Base-by-base conservation (phyloP, 371 early-diverging fungal species). In the Syncephalastrum monosporum region DNA sequence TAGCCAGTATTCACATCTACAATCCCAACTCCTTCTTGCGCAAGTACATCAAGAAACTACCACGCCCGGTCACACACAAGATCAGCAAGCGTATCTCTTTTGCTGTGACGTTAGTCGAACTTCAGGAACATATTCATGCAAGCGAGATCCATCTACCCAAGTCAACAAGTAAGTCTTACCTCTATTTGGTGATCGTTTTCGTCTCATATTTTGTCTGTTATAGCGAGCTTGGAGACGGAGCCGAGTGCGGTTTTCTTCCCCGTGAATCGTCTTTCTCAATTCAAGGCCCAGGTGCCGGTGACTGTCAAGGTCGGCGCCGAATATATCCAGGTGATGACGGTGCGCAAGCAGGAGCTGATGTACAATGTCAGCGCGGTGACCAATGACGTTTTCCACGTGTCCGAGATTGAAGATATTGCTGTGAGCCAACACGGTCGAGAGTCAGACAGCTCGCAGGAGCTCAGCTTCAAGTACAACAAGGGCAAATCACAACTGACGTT, bases 381-480 rank as follows among this genome's bases (percentile, higher is more conserved):
- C 53, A 94, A 94, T 60, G 96, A 97, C 61, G 89, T 94, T 12
- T 92, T 82, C 62, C 88, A 90, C 56, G 87, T 94, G 24, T 83
- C 91, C 12, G 95, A 93, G 50, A 85, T 96, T 44, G 86, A 91
- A 16, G 95, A 94, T 57, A 80, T 92, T 25, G 71, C 79, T 29
- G 69, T 82, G 14, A 68, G 81, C 4, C 61, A 57, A 19, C 67
- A 69, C 43, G 50, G 67, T 46, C 56, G 78, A 49, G 79, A 69
- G 29, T 73, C 81, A 16, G 82, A 82, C 17, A 87, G 86, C 51
- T 81, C 86, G 23, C 84, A 84, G 50, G 90, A 92, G 56, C 90
- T 96, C 47, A 70, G 84, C 29, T 87, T 96, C 52, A 89, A 90
- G 58, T 88, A 85, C 59, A 84, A 88, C 58, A 85, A 86, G 21